phyloP scores from a whole-genome alignment of 192 early-diverging fungal genomes.

The Entrophospora sp. region DNA sequence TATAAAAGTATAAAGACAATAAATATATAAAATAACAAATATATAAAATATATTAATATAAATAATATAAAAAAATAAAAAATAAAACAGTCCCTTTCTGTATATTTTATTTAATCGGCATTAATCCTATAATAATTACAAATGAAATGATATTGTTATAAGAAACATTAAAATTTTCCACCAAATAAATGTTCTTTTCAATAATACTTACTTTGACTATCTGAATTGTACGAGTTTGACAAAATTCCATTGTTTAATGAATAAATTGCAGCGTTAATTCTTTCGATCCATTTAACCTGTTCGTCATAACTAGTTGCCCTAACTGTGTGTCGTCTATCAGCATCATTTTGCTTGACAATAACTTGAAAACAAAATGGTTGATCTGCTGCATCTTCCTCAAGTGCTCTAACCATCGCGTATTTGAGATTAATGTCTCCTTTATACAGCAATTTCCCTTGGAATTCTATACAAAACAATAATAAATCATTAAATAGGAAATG shows the following conservation, averaged over 20 bases:
- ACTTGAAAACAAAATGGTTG: conserved; percentile 17
- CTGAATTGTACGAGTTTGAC: too few relatives aligned
- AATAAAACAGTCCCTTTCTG: too few relatives aligned
- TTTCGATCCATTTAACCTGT: conserved; percentile 4
- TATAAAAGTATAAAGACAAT: too few relatives aligned
- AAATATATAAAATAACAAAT: too few relatives aligned
- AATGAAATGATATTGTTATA: too few relatives aligned
- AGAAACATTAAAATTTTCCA: too few relatives aligned
- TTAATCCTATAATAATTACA: too few relatives aligned
- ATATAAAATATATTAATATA: too few relatives aligned
- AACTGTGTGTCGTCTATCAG: neutral
- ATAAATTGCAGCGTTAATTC: conserved; percentile 8
- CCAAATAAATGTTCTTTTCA: too few relatives aligned
- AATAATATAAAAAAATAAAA: too few relatives aligned
- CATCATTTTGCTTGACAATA: neutral
- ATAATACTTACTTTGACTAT: too few relatives aligned
- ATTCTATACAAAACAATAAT: conserved; percentile 3
- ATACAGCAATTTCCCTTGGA: neutral
- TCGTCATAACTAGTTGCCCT: neutral
- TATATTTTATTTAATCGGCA: too few relatives aligned
- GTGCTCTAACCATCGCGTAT: neutral
- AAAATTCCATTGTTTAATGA: conserved; percentile 2
- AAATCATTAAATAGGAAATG: conserved; percentile 20
- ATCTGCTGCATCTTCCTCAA: neutral
- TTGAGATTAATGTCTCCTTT: conserved; percentile 10